Conservation (phyloP, 192 early-diverging fungal genomes). For the Podila clonocystis region DNA sequence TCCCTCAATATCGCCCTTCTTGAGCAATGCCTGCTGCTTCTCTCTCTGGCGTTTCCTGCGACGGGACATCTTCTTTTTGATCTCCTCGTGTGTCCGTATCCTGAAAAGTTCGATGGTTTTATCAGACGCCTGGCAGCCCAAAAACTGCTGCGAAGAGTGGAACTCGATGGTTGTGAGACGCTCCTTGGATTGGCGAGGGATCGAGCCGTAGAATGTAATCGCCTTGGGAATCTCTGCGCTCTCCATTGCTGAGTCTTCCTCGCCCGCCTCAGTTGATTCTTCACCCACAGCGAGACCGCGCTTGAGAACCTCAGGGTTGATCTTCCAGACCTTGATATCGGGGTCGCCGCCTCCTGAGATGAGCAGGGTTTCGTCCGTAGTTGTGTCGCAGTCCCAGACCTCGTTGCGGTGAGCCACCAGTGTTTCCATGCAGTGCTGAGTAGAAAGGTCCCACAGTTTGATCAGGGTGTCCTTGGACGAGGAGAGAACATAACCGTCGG, state of each 20-base stretch:
- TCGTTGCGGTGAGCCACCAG: constrained; percentile 93
- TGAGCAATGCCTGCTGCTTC: constrained; percentile 68
- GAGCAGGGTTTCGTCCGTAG: constrained; percentile 69
- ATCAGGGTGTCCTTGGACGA: constrained; percentile 95
- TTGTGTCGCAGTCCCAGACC: constrained; percentile 88
- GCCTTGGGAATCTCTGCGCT: constrained; percentile 65
- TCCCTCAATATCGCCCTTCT: constrained; percentile 51
- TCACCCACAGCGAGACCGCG: constrained; percentile 63
- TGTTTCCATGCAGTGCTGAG: constrained; percentile 95
- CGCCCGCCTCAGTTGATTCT: constrained; percentile 52
- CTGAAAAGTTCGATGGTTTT: constrained; percentile 87
- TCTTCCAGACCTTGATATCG: constrained; percentile 88
- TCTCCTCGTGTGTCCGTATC: constrained; percentile 78
- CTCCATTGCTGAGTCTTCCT: constrained; percentile 35
- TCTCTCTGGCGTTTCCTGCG: constrained; percentile 80
- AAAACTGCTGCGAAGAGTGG: constrained; percentile 79
- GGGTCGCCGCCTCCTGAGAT: constrained; percentile 90
- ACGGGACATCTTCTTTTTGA: constrained; percentile 86
- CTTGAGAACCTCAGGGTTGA: constrained; percentile 70
- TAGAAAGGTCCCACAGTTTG: constrained; percentile 96
- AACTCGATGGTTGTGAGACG: constrained; percentile 82
- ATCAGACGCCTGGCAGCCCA: constrained; percentile 86
- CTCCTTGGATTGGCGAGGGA: constrained; percentile 85
- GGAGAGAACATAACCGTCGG: constrained; percentile 81
- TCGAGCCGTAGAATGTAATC: constrained; percentile 76